These are phyloP conservation scores for Coemansia erecta DNA, from an alignment of 192 early-diverging fungal species.

Conservation along the genomic window DNA sequence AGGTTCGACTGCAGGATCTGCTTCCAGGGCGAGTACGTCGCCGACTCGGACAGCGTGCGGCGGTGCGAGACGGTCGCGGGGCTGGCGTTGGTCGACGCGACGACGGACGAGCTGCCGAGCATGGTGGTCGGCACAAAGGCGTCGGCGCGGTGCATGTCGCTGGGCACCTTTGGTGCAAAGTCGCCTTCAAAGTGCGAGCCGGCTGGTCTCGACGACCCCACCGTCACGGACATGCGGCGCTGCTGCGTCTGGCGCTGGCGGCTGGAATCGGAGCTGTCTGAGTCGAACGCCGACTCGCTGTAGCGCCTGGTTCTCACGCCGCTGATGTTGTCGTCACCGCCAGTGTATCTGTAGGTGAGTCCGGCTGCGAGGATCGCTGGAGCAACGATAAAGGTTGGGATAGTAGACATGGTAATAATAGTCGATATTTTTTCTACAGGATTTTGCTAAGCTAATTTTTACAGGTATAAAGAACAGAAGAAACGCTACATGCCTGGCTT, in stretches of 20 bases:
- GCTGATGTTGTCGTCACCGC: not conserved
- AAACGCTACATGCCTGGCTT: not conserved
- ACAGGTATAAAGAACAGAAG: not conserved
- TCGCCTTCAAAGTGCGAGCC: conserved; percentile 16
- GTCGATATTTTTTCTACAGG: conserved; percentile 24
- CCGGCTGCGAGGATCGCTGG: conserved; percentile 41
- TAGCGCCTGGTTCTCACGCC: not conserved
- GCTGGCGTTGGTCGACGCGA: not conserved
- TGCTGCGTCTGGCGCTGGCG: not conserved
- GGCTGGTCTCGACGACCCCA: too few species aligned
- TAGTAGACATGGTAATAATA: conserved; percentile 23
- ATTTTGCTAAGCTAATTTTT: conserved; percentile 60
- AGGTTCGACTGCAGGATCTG: conserved; percentile 1
- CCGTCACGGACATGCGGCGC: not conserved
- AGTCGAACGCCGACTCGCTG: conserved; percentile 1
- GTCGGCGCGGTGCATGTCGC: conserved; percentile 18
- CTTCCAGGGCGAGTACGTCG: conserved; percentile 6
- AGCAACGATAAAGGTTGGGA: conserved; percentile 38
- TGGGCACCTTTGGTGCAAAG: conserved; percentile 18
- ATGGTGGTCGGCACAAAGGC: conserved; percentile 36
- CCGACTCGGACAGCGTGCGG: not conserved
- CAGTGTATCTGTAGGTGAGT: conserved; percentile 27
- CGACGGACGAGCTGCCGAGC: not conserved
- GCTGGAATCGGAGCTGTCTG: not conserved
- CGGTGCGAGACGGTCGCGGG: not conserved